Conservation (phyloP, 441 rosid species). For the Jatropha podagrica region DNA sequence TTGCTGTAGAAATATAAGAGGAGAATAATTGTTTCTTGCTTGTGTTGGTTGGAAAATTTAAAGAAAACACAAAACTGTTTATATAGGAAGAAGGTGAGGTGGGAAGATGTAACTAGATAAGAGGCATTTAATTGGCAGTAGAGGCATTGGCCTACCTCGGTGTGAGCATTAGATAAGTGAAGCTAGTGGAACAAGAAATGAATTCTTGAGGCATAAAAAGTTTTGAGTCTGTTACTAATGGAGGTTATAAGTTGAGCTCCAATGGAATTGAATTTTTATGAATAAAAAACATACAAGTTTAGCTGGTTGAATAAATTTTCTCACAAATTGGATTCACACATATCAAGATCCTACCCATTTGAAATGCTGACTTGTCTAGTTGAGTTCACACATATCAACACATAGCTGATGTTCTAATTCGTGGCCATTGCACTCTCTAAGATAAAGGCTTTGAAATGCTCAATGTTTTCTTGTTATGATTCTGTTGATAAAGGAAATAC, state of each 20-base stretch:
- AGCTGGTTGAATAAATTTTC: too few relatives aligned
- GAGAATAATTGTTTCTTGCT: background rate
- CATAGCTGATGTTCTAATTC: background rate
- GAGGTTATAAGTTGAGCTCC: too few relatives aligned
- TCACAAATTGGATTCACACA: conserved; percentile 19
- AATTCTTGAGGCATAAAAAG: conserved; percentile 1
- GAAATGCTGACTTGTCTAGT: conserved; percentile 10
- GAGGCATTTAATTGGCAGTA: conserved; percentile 20
- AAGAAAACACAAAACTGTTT: conserved; percentile 5
- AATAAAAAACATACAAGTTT: too few relatives aligned
- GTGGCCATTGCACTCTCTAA: background rate
- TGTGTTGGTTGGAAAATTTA: conserved; percentile 13
- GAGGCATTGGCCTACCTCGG: conserved; percentile 11
- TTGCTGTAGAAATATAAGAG: background rate
- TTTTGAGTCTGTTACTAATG: too few relatives aligned
- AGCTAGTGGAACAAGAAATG: conserved; percentile 1
- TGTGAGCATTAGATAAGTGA: conserved; percentile 24
- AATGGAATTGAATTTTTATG: too few relatives aligned
- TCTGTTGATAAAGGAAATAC: too few relatives aligned
- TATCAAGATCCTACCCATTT: conserved; percentile 19
- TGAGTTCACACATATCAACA: background rate
- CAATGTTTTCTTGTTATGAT: background rate
- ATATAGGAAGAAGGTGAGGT: conserved; percentile 16
- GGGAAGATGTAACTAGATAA: background rate
- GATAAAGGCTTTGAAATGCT: conserved; percentile 20